phyloP scores from a whole-genome alignment of 2,329 filamentous ascomycete genomes.

The Phialophora expanda region DNA sequence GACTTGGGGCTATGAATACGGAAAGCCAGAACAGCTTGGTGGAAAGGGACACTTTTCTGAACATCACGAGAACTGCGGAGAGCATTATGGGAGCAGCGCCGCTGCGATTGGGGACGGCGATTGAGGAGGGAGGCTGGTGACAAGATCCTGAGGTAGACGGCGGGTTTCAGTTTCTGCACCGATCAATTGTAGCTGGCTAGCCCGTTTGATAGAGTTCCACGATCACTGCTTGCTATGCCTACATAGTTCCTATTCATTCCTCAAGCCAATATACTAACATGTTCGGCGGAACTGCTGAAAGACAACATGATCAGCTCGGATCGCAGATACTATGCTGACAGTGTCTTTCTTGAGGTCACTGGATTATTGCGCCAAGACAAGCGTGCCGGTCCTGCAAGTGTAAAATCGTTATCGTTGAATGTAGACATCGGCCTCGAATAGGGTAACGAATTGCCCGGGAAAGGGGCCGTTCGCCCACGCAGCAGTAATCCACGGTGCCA shows the following conservation, averaged over 20 bases:
- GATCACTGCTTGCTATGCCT: background rate
- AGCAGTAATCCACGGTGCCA: background rate
- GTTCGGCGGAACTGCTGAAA: background rate
- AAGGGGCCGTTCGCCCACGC: too few relatives aligned
- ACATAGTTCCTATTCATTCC: background rate
- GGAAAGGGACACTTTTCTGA: slow-evolving; percentile 4
- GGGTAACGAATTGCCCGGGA: too few relatives aligned
- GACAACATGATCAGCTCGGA: background rate
- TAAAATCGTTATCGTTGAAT: background rate
- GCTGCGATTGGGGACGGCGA: background rate
- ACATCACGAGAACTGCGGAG: slow-evolving; percentile 2
- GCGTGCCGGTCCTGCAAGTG: background rate
- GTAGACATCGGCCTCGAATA: background rate
- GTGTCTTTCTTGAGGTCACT: background rate
- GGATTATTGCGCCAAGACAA: background rate
- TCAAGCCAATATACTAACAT: background rate
- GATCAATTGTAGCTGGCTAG: background rate
- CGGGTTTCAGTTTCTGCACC: background rate
- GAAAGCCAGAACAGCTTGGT: slow-evolving; percentile 6
- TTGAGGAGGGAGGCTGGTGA: background rate
- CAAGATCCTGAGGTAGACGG: background rate
- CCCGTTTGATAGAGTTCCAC: background rate
- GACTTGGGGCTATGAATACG: slow-evolving; percentile 28
- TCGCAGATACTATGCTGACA: background rate
- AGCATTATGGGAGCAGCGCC: background rate